These are phyloP conservation scores for Penicillium brasilianum DNA, from an alignment of 2,329 filamentous ascomycete species.

Conservation along the genomic window DNA sequence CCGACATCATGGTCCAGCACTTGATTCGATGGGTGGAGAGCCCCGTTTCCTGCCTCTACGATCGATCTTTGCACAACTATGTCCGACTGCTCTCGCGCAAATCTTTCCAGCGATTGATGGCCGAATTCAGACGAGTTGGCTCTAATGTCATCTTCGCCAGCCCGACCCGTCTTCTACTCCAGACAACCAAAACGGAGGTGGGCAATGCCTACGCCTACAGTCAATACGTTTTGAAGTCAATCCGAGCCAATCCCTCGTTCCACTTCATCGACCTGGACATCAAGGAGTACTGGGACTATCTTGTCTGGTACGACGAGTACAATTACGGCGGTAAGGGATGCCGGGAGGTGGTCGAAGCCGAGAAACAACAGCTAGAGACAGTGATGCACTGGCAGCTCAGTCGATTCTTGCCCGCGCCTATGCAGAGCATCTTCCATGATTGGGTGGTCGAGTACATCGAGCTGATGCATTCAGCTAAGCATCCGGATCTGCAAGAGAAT, in stretches of 20 bases:
- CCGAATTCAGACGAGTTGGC: conserved; percentile 91
- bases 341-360: conserved; percentile 74
- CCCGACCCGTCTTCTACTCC: conserved; percentile 83
- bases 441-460: conserved; percentile 96
- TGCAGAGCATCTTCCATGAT: conserved; percentile 85
- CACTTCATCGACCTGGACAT: conserved; percentile 97
- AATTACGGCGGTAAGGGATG: conserved; percentile 97
- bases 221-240: conserved; percentile 96
- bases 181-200: conserved; percentile 95
- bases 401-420: conserved; percentile 78
- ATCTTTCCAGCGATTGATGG: conserved; percentile 95
- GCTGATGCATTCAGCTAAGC: conserved; percentile 87
- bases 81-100: conserved; percentile 99
- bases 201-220: conserved; percentile 96
- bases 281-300: conserved; percentile 98
- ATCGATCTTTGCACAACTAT: conserved; percentile 92
- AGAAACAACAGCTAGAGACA: conserved; percentile 81
- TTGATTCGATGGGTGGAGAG: conserved; percentile 97
- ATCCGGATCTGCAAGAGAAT: conserved; percentile 61
- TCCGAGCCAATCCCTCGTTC: conserved; percentile 93
- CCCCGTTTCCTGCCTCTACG: conserved; percentile 91
- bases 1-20: conserved; percentile 96
- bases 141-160: conserved; percentile 96
- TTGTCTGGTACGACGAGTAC: conserved; percentile 98
- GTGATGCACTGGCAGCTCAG: conserved; percentile 99